Conservation (phyloP, 768 basidiomycete species). For the Pleurotus pulmonarius region DNA sequence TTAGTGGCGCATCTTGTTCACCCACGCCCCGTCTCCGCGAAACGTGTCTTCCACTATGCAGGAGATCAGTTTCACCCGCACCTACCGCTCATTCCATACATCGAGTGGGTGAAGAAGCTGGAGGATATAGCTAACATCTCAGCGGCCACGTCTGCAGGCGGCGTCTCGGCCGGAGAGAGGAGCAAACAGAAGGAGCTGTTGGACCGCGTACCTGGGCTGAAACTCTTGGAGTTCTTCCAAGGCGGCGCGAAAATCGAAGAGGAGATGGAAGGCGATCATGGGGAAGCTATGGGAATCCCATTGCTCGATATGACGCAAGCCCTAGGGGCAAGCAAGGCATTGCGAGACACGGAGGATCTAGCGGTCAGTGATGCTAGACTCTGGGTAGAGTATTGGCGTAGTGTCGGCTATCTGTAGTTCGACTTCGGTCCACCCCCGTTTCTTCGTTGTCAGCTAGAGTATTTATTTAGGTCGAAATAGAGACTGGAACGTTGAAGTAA, state of each 20-base stretch:
- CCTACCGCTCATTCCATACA: slow-evolving; percentile 16
- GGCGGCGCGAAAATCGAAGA: neutral
- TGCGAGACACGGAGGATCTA: neutral
- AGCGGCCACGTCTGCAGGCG: neutral
- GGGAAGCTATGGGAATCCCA: slow-evolving; percentile 13
- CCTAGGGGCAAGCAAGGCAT: neutral
- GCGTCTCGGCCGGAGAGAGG: neutral
- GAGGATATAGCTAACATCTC: slow-evolving; percentile 4
- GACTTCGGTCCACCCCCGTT: no score
- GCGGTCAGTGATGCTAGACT: neutral
- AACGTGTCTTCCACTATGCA: slow-evolving; percentile 11
- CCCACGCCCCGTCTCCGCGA: slow-evolving; percentile 14
- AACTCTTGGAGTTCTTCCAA: slow-evolving; percentile 13
- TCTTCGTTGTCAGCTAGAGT: no score
- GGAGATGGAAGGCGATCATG: neutral
- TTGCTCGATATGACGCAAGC: slow-evolving; percentile 7
- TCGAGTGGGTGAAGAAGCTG: slow-evolving; percentile 16
- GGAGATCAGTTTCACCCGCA: slow-evolving; percentile 9
- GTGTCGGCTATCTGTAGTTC: neutral
- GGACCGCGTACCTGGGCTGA: slow-evolving; percentile 10
- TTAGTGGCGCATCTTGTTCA: slow-evolving; percentile 15
- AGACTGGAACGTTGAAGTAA: no score
- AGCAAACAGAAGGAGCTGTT: neutral
- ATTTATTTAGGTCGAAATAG: no score
- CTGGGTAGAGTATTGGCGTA: slow-evolving; percentile 12